Base-by-base conservation (phyloP, 495 filamentous ascomycete genomes). In the Physcia stellaris region DNA sequence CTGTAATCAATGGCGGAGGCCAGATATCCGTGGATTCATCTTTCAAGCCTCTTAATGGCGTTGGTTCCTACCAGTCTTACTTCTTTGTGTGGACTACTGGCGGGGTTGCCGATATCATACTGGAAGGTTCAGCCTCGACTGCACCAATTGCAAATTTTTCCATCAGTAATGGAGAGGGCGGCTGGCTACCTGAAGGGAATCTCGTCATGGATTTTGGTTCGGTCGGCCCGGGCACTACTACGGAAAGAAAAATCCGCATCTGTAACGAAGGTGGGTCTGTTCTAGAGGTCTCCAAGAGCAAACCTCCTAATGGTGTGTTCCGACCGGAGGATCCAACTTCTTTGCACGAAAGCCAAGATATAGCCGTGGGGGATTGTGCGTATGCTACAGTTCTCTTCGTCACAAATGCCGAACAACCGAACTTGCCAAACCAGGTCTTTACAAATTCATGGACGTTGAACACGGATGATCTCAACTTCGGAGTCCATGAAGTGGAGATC, bases 361-460 rank as follows among this genome's bases (percentile, higher is more conserved):
- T 58, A 27, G 29, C 42, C 10, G 42, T 49, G 13, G 41, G 42
- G 16, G 41, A 40, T 7, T 55, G 53, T 37, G 51, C 52, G 4
- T 55, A 48, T 30, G 56, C 49, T 9, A 47, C 52, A 10, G 53
- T 60, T 11, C 27, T 51, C 5, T 44, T 60, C 28, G 39, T 43
- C 18, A 41, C 56, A 4, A 32, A 33, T 10, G 42, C 40, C 9
- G 44, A 50, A 27, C 39, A 45, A n/a, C 44, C 44, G 11, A 53
- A 60, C 30, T 20, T 38, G 7, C 43, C 45, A 9, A 39, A 49
- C 22, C 21, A 50, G 13, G 32, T 42, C 0, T 34, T 47, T 11
- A 41, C 30, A 1, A 30, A 33, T 24, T 39, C 46, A 13, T 64
- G 62, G 62, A 62, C 54, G 12, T 39, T 64, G 19, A 66, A 66